Evolutionary conservation across 192 early-diverging fungal species (phyloP), one percentile per base, ranked within the genome.

Genomic region (Funneliformis geosporum): DNA sequence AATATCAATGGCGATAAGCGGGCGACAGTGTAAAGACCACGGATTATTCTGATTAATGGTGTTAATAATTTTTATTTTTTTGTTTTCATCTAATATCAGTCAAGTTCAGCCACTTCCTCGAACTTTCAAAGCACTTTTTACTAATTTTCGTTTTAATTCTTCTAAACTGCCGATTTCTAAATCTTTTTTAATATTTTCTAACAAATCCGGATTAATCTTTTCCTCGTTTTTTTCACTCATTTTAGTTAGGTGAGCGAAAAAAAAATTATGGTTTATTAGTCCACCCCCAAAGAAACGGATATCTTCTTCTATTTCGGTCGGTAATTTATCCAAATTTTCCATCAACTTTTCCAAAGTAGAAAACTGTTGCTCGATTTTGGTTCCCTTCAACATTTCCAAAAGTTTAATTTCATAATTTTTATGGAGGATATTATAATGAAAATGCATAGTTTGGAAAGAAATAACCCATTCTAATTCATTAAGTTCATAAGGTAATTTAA

Each of bases 251-350:
- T 73, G 71, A 1, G 4, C 2, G n/a, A 73, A 73, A 42, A 73
- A 73, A 47, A 73, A 73, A 73, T 73, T 73, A 16, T 73, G 71
- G n/a, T 73, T 73, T 2, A 73, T 73, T 73, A 73, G 2, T 2
- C 71, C 71, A 1, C 71, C 71, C 2, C 71, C 71, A 73, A 73
- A 73, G 50, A 73, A 73, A 10, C 46, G 71, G 3, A 73, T 42
- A 73, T 73, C 47, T 8, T 73, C 71, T 18, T 47, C 50, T 73
- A 73, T 6, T 43, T 72, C 70, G n/a, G 33, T 4, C 39, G 39
- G 39, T 47, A 72, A 43, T 72, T 72, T 18, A 11, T 73, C 18
- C 18, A 73, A 73, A 73, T 46, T 73, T 16, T 46, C 44, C 71
- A 73, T 73, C n/a, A 73, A 47, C 2, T 73, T 46, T 42, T 50